These are phyloP conservation scores for Morella rubra DNA, from an alignment of 306 rosid species.

Conservation along the genomic window DNA sequence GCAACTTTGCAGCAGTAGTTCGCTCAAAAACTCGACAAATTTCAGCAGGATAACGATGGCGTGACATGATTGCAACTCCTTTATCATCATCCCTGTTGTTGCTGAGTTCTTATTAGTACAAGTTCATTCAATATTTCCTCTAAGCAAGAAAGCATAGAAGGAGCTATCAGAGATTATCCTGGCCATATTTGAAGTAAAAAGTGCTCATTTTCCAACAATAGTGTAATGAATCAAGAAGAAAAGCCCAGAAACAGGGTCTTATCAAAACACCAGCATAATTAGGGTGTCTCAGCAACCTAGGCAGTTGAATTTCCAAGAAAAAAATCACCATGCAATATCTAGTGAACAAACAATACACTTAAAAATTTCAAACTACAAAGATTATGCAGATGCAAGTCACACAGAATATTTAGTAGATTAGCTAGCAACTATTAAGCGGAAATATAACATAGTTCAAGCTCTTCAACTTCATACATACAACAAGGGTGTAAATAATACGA, in stretches of 20 bases:
- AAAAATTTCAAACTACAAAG: neutral
- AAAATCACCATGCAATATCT: neutral
- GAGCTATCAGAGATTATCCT: neutral
- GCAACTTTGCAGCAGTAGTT: conserved; percentile 63
- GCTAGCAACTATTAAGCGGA: neutral
- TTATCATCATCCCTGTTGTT: conserved; percentile 87
- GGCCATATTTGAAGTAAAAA: neutral
- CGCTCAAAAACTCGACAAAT: conserved; percentile 83
- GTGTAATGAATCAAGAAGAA: neutral
- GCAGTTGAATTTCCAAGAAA: neutral
- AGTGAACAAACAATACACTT: neutral
- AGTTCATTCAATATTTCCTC: neutral
- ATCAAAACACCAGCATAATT: neutral
- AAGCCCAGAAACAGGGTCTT: neutral
- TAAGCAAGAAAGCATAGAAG: neutral
- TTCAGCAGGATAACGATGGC: conserved; percentile 92
- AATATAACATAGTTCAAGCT: neutral
- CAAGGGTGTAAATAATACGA: neutral
- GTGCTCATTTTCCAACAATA: neutral
- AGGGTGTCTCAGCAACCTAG: neutral
- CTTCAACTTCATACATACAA: neutral
- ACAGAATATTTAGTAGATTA: neutral
- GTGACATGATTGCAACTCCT: conserved; percentile 97
- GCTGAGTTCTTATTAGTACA: conserved; percentile 19
- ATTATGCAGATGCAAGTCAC: neutral